A percentile compares a stretch with the other conserved stretches of the same genome.
These are phyloP conservation scores for Thermochaetoides thermophila DNA, from an alignment of 495 filamentous ascomycete genomes.

Conservation along the genomic window DNA sequence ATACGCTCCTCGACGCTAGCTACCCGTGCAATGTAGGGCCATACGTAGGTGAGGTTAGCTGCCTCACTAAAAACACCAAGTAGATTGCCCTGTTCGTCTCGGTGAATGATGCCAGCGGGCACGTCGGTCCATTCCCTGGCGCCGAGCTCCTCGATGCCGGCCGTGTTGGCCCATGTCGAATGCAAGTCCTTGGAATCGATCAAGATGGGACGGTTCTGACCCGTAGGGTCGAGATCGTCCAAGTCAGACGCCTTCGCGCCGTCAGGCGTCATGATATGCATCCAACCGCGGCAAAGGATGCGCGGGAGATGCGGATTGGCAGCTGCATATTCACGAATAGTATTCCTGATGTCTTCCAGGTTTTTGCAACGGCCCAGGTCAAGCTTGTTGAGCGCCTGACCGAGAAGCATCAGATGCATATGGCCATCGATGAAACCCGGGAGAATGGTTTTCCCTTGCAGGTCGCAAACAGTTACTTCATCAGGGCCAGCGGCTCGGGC, in stretches of 20 bases:
- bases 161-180: constrained; percentile 46
- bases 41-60: constrained; percentile 39
- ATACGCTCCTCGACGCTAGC: constrained; percentile 39
- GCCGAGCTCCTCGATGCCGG: constrained; percentile 37
- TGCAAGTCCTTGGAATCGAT: constrained; percentile 50
- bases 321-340: constrained; percentile 35
- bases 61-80: constrained; percentile 45
- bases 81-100: constrained; percentile 35
- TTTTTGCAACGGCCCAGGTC: constrained; percentile 38
- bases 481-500: constrained; percentile 18
- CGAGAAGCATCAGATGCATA: constrained; percentile 47
- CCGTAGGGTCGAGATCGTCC: constrained; percentile 43
- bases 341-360: constrained; percentile 36
- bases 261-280: constrained; percentile 41
- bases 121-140: constrained; percentile 34
- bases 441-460: constrained; percentile 34
- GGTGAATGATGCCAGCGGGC: constrained; percentile 41
- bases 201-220: constrained; percentile 35
- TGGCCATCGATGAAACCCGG: constrained; percentile 54
- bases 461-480: constrained; percentile 25
- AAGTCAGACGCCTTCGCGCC: constrained; percentile 48
- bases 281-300: constrained; percentile 45
- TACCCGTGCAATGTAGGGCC: constrained; percentile 41
- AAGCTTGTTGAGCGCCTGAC: constrained; percentile 42
- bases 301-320: constrained; percentile 33